phyloP scores from a whole-genome alignment of 352 stramenopile genomes.

The Phytophthora citrophthora region DNA sequence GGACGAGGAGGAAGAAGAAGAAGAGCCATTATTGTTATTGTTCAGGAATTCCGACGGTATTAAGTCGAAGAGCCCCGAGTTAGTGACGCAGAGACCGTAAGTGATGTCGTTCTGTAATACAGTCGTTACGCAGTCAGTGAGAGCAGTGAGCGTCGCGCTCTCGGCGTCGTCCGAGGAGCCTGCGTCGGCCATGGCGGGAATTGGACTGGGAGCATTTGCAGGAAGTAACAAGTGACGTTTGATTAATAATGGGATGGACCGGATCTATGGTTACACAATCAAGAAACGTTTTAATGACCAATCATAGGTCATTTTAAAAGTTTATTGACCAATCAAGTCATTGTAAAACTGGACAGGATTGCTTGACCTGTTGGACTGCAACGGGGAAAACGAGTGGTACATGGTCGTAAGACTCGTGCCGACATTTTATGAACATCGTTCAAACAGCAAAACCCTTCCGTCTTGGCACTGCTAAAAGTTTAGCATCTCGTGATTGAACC shows the following conservation, averaged over 20 bases:
- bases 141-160: constrained; percentile 31
- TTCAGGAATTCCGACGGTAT: constrained; percentile 15
- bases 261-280: no score
- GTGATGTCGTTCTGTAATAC: constrained; percentile 44
- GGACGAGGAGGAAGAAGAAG: background rate
- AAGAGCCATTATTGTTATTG: background rate
- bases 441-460: no score
- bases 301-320: no score
- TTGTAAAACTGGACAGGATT: background rate
- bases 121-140: constrained; percentile 42
- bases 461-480: no score
- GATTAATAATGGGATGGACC: constrained; percentile 11
- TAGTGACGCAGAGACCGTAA: constrained; percentile 69
- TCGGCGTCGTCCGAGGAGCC: constrained; percentile 34
- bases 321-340: no score
- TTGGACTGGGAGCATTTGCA: constrained; percentile 6
- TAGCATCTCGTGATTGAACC: no score
- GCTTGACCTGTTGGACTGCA: constrained; percentile 1
- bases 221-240: constrained; percentile 1
- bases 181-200: constrained; percentile 29
- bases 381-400: background rate
- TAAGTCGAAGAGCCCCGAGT: constrained; percentile 61
- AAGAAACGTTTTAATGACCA: no score
- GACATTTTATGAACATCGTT: no score
- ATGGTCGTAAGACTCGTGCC: background rate